Base-by-base conservation (phyloP, 2,329 filamentous ascomycete genomes). In the Aspergillus sp. region DNA sequence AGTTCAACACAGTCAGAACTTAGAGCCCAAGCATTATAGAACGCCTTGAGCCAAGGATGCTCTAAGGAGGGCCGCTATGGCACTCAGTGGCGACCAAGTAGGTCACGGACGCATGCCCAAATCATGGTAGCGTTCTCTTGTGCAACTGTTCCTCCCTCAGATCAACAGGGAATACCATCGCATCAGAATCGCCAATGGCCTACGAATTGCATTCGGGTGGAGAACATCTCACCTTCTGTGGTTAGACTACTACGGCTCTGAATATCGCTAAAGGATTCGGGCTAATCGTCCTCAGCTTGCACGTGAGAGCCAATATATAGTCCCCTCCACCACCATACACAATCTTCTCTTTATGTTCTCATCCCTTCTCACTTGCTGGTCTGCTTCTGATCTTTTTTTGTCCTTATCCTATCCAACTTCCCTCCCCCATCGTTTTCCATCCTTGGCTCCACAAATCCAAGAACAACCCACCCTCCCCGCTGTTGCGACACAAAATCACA, bases 281-380 rank as follows among this genome's bases (percentile, higher is more conserved):
- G 15, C 38, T 45, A n/a, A 41, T 7, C 11, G n/a, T 3, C 23
- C 9, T 28, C 25, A 28, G 25, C 25, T 54, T 34, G 52, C 52
- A 54, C 52, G 52, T 54, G 51, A 54, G 52, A 45, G 38, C 23
- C 22, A 54, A 30, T 54, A 54, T 54, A 54, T 41, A 41, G 34
- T 41, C 11, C 34, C 13, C 8, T 41, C 34, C 34, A 15, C 34
- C 34, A 41, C 15, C 34, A 41, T 41, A 41, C 34, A 41, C 34
- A 41, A 15, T 41, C 13, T 41, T 41, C 34, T 41, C 34, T 43
- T 54, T 30, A 31, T 45, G 46, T 11, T 54, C 38, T 30, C 23
- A 41, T 22, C 22, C 41, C 7, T 25, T 52, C 30, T 45, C 19
- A 45, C 38, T 34, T 54, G 17, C 45, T 59, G 19, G 31, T n/a